phyloP scores from a whole-genome alignment of 257 asterid genomes.

The Ocimum tenuiflorum region DNA sequence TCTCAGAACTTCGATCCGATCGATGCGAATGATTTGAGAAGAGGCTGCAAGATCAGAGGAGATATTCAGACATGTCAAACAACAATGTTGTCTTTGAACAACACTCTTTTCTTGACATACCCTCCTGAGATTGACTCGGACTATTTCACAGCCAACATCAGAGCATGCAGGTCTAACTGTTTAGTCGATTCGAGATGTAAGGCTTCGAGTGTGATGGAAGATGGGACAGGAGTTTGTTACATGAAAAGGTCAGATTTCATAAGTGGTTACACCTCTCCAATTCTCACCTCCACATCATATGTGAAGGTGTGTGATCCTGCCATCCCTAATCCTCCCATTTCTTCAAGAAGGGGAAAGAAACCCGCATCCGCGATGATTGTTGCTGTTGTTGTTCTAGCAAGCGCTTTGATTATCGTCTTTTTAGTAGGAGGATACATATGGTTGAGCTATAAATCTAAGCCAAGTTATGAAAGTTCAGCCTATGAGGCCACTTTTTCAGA shows the following conservation, averaged over 20 bases:
- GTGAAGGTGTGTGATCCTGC: constrained; percentile 59
- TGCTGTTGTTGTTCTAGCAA: constrained; percentile 35
- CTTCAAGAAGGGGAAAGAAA: constrained; percentile 3
- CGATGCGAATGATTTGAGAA: constrained; percentile 41
- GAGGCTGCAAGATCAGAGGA: constrained; percentile 50
- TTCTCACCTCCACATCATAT: constrained; percentile 55
- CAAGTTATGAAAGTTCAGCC: constrained; percentile 37
- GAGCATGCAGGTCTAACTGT: constrained; percentile 46
- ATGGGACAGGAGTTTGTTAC: constrained; percentile 62
- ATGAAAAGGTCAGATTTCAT: constrained; percentile 37
- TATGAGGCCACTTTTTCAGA: constrained; percentile 52
- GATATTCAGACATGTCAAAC: constrained; percentile 37
- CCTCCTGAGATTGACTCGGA: constrained; percentile 31
- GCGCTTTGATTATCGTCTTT: constrained; percentile 31
- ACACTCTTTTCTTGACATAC: constrained; percentile 48
- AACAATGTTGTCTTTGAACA: constrained; percentile 44
- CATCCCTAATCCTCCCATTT: constrained; percentile 33
- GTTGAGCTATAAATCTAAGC: constrained; percentile 34
- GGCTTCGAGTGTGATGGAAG: constrained; percentile 62
- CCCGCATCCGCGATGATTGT: constrained; percentile 27
- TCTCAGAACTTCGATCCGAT: constrained; percentile 47
- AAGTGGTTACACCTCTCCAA: constrained; percentile 55
- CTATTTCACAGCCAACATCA: constrained; percentile 31
- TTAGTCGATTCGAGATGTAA: constrained; percentile 32
- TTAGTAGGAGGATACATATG: constrained; percentile 33